phyloP scores from a whole-genome alignment of 2,329 filamentous ascomycete genomes.

The Aspergillus piperis region DNA sequence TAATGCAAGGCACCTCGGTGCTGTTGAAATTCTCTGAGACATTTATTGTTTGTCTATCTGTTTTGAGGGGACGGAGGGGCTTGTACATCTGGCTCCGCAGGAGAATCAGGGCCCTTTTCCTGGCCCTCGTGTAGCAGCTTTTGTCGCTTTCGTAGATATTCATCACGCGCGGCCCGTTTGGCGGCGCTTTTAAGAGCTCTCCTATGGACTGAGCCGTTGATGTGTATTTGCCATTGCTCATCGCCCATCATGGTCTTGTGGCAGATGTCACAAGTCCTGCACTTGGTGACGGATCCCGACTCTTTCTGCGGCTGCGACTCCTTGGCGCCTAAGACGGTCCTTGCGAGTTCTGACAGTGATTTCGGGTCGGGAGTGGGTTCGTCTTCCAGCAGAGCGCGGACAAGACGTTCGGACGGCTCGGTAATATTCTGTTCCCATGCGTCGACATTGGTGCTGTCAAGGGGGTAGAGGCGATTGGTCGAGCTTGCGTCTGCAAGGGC shows the following conservation, averaged over 20 bases:
- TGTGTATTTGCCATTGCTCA: slow-evolving; percentile 60
- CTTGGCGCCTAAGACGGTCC: slow-evolving; percentile 59
- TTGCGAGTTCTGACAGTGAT: slow-evolving; percentile 60
- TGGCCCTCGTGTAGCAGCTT: slow-evolving; percentile 3
- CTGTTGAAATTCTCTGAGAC: neutral
- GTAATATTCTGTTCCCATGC: slow-evolving; percentile 66
- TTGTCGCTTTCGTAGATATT: slow-evolving; percentile 33
- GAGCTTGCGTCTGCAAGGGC: slow-evolving; percentile 60
- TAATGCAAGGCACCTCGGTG: neutral
- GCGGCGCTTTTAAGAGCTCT: slow-evolving; percentile 53
- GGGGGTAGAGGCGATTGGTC: slow-evolving; percentile 66
- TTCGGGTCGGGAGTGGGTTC: slow-evolving; percentile 56
- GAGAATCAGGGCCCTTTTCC: slow-evolving; percentile 4
- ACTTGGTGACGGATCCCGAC: slow-evolving; percentile 53
- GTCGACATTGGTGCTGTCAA: slow-evolving; percentile 73
- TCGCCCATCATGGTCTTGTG: slow-evolving; percentile 56
- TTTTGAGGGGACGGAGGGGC: neutral
- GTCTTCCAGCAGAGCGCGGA: slow-evolving; percentile 63
- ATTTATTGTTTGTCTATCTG: slow-evolving; percentile 3
- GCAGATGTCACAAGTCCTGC: slow-evolving; percentile 68
- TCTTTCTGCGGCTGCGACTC: slow-evolving; percentile 50
- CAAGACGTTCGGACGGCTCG: slow-evolving; percentile 63
- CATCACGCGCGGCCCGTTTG: slow-evolving; percentile 33
- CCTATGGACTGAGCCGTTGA: slow-evolving; percentile 59
- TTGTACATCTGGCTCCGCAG: slow-evolving; percentile 9